A percentile compares a stretch with the other conserved stretches of the same genome.
phyloP scores from a whole-genome alignment of 345 rosid genomes.

The Raphanus raphanistrum region DNA sequence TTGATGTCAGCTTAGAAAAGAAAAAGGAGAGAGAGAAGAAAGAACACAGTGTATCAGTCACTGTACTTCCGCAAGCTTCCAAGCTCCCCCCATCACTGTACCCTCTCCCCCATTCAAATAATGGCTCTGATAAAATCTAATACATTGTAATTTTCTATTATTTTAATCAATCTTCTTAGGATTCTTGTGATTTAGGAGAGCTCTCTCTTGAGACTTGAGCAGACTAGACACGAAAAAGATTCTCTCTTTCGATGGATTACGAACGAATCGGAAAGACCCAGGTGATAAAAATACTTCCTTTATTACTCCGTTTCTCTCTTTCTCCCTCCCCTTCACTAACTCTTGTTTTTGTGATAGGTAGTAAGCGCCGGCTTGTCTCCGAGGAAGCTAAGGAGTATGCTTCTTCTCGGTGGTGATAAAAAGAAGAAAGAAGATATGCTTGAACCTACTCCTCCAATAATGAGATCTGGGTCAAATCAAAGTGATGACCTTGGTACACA shows the following conservation, averaged over 20 bases:
- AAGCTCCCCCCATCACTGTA: constrained; percentile 23
- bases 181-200: neutral
- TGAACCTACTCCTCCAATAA: constrained; percentile 35
- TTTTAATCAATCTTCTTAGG: constrained; percentile 14
- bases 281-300: constrained; percentile 42
- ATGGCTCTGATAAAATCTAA: constrained; percentile 6
- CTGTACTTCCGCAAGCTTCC: constrained; percentile 41
- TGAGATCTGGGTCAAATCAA: constrained; percentile 43
- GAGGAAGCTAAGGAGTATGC: constrained; percentile 68
- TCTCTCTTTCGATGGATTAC: constrained; percentile 57
- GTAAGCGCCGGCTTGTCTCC: constrained; percentile 74
- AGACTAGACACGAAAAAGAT: constrained; percentile 11
- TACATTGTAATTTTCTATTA: neutral
- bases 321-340: neutral
- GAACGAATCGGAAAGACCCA: constrained; percentile 78
- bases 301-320: neutral
- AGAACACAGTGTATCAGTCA: constrained; percentile 28
- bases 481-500: constrained; percentile 54
- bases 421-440: constrained; percentile 56
- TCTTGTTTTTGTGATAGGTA: constrained; percentile 21
- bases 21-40: constrained; percentile 5
- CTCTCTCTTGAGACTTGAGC: neutral
- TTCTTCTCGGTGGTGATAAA: constrained; percentile 59
- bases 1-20: constrained; percentile 25
- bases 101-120: constrained; percentile 18